Conservation (phyloP, 129 eudicot species). For the Mikania micrantha region DNA sequence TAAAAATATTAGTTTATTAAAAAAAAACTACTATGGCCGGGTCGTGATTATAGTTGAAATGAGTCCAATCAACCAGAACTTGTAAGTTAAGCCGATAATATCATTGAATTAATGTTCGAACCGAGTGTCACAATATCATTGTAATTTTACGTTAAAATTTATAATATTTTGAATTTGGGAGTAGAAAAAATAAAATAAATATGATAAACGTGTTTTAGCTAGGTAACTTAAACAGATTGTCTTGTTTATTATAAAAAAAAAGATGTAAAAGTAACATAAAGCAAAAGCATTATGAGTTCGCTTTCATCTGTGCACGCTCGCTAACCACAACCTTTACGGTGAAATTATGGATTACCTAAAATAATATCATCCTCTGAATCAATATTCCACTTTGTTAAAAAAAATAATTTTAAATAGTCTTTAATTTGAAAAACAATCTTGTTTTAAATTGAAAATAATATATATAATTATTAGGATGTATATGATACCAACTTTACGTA, state of each 20-base stretch:
- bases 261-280: neutral
- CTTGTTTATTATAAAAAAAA: neutral
- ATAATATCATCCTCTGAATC: neutral
- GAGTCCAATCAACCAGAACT: too few species aligned
- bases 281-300: constrained; percentile 14
- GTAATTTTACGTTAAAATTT: neutral
- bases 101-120: too few species aligned
- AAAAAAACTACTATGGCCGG: too few species aligned
- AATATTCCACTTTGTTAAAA: neutral
- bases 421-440: neutral
- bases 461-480: too few species aligned
- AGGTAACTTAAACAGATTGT: too few species aligned
- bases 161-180: too few species aligned
- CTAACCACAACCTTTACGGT: constrained; percentile 16
- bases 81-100: too few species aligned
- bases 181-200: too few species aligned
- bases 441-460: neutral
- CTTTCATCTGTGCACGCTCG: constrained; percentile 27
- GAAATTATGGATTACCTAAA: neutral
- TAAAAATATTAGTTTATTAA: too few species aligned
- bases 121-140: neutral
- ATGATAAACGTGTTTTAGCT: too few species aligned
- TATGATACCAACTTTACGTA: too few species aligned
- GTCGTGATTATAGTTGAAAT: too few species aligned
- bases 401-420: neutral